Evolutionary conservation across 164 flowering plant species (phyloP).

Genomic region (Tetrastigma voinierianum): DNA sequence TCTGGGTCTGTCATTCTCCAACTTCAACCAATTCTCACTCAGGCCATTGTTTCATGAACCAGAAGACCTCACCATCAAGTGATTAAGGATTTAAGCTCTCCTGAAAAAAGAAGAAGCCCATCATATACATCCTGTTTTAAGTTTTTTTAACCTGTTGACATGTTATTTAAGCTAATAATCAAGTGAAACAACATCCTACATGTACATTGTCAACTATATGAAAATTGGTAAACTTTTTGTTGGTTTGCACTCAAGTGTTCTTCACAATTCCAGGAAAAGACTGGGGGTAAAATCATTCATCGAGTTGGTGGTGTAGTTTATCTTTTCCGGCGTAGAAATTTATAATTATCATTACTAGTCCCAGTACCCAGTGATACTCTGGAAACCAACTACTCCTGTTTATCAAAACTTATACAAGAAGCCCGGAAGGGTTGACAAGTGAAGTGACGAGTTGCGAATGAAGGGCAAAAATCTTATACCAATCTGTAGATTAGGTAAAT

Average conservation of each 20-base stretch:
- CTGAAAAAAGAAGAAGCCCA: not conserved
- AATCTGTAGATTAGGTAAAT: slow-evolving; percentile 82
- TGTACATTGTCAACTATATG: no score
- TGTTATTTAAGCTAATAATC: not conserved
- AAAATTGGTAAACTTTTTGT: not conserved
- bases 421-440: slow-evolving; percentile 86
- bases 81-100: not conserved
- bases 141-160: not conserved
- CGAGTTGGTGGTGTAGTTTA: slow-evolving; percentile 82
- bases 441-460: slow-evolving; percentile 68
- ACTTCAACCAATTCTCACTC: no score
- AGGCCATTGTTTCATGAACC: no score
- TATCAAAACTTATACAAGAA: slow-evolving; percentile 95
- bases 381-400: slow-evolving; percentile 98
- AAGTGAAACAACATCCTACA: not conserved
- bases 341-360: slow-evolving; percentile 74
- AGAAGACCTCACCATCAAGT: no score
- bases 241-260: slow-evolving; percentile 10
- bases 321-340: slow-evolving; percentile 89
- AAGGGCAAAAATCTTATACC: slow-evolving; percentile 78
- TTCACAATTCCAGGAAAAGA: slow-evolving; percentile 56
- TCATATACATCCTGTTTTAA: not conserved
- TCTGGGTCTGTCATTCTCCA: no score
- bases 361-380: slow-evolving; percentile 88
- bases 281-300: slow-evolving; percentile 92